Base-by-base conservation (phyloP, 306 rosid genomes). In the Elaeagnus macrophylla region DNA sequence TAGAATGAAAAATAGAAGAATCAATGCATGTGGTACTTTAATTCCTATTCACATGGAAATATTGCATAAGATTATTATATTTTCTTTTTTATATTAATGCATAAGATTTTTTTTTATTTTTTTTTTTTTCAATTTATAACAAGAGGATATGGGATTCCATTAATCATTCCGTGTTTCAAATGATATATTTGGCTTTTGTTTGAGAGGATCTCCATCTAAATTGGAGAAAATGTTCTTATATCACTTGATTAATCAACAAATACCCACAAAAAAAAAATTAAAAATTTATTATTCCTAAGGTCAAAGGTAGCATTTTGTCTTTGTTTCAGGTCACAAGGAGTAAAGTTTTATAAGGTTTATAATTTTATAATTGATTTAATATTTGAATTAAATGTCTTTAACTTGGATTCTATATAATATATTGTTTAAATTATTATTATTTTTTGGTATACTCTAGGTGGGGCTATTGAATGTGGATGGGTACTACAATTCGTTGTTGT, bases 401-500 rank as follows among this genome's bases (percentile, higher is more conserved):
- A 63, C 12, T 6, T 18, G 8, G 5, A n/a, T 54, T 15, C 32
- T 53, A 40, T 7, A 40, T 2, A 1, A 40, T 7, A 6, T 51
- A 20, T 43, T 25, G 45, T n/a, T 53, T 18, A n/a, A 46, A 10
- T 12, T 52, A 43, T 1, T 12, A 11, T 5, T 14, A 25, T 2
- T 37, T 70, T 12, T 51, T 67, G 18, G 13, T 43, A 63, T 74
- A 59, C 32, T 64, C 73, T 66, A 93, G 99, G 99, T 93, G 82
- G 99, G 99, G 10, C 85, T 93, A 9, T 74, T 93, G 82, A 93
- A 93, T 65, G 99, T 93, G 61, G 99, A 93, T 66, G 99, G 99
- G 18, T 93, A 75, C 72, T 93, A 93, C 79, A 84, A 93, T 72
- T 84, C 99, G 13, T 70, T 93, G 79, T 71, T 93, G 74, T 62